A percentile compares a stretch with the other conserved stretches of the same genome.
These are phyloP conservation scores for Podaxis rugospora DNA, from an alignment of 768 basidiomycete species.

Conservation along the genomic window DNA sequence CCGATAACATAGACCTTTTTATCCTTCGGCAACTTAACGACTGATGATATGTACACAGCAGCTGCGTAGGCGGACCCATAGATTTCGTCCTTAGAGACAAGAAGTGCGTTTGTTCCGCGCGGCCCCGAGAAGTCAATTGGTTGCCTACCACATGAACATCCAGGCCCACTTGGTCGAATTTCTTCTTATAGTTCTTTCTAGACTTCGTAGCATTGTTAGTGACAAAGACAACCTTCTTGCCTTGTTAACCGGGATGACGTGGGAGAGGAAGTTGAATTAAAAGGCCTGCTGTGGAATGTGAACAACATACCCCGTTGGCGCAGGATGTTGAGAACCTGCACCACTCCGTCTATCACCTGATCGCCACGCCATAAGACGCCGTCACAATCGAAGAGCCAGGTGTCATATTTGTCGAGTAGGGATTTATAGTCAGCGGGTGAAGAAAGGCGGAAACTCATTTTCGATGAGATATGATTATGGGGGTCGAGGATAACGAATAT, in stretches of 20 bases:
- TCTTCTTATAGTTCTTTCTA: constrained; percentile 77
- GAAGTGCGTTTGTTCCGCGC: neutral
- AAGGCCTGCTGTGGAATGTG: constrained; percentile 7
- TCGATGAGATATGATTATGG: constrained; percentile 1
- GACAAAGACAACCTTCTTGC: constrained; percentile 85
- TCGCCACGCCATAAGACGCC: constrained; percentile 93
- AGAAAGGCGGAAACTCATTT: constrained; percentile 35
- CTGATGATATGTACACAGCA: constrained; percentile 75
- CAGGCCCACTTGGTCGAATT: constrained; percentile 88
- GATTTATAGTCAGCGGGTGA: constrained; percentile 40
- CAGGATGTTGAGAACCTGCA: constrained; percentile 69
- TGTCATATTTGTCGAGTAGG: constrained; percentile 70
- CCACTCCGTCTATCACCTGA: constrained; percentile 70
- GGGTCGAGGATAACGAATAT: neutral
- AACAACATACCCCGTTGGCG: constrained; percentile 61
- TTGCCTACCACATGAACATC: constrained; percentile 75
- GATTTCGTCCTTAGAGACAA: constrained; percentile 74
- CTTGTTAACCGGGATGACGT: constrained; percentile 31
- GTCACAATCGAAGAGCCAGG: constrained; percentile 96
- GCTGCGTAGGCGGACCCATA: constrained; percentile 88
- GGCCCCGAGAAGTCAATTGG: constrained; percentile 4
- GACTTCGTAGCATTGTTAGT: constrained; percentile 98
- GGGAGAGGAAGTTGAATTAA: constrained; percentile 8
- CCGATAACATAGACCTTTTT: constrained; percentile 97
- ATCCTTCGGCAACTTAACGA: constrained; percentile 82